Percentiles rank a stretch among this genome's conserved stretches.
These are phyloP conservation scores for Aureobasidium sp. DNA, from an alignment of 2,329 filamentous ascomycete genomes.

Conservation along the genomic window DNA sequence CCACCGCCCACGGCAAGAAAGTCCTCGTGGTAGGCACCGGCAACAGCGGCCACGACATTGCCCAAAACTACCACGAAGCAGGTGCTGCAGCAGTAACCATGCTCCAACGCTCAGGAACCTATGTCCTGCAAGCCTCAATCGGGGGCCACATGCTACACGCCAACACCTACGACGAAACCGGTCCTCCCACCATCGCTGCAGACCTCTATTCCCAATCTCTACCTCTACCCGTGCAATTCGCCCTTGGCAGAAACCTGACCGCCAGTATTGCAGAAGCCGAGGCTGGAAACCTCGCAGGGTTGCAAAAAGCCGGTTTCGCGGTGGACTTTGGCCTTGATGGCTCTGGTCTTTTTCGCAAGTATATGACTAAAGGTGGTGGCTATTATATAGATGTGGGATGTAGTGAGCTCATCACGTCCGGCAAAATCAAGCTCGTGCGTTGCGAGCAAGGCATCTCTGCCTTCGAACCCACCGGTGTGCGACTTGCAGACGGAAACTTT, in stretches of 20 bases:
- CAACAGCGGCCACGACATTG: conserved; percentile 43
- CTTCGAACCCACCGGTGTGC: conserved; percentile 37
- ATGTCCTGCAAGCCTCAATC: conserved; percentile 50
- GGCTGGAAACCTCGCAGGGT: conserved; percentile 30
- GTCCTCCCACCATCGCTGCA: conserved; percentile 55
- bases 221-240: conserved; percentile 53
- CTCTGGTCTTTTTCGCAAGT: conserved; percentile 52
- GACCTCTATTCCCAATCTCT: conserved; percentile 52
- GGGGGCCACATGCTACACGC: conserved; percentile 42
- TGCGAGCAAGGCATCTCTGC: conserved; percentile 40
- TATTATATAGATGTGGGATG: conserved; percentile 65
- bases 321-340: conserved; percentile 50
- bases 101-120: conserved; percentile 58
- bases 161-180: conserved; percentile 38
- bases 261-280: conserved; percentile 25
- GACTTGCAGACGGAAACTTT: conserved; percentile 43
- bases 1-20: conserved; percentile 28
- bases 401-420: conserved; percentile 52
- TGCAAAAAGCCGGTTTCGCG: conserved; percentile 52
- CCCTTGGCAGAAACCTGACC: conserved; percentile 43
- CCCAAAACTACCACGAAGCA: conserved; percentile 48
- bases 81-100: conserved; percentile 57
- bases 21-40: conserved; percentile 42
- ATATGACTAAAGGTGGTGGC: conserved; percentile 55
- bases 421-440: conserved; percentile 52